Evolutionary conservation across 805 yeast genomes (phyloP).

Genomic region (Spathaspora sp.): DNA sequence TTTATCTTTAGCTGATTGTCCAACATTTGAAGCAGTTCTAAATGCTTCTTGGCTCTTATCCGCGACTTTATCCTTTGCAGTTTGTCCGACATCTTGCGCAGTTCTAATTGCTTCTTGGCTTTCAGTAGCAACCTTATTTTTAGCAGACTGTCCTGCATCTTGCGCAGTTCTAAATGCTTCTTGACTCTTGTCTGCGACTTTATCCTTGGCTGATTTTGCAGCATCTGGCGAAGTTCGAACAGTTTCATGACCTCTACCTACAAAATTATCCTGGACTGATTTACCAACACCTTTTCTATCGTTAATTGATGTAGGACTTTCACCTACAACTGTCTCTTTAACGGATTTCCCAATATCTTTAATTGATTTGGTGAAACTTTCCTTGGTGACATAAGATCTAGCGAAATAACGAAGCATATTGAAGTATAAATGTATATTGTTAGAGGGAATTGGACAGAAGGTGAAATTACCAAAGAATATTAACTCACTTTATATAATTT

Average conservation of each 20-base stretch:
- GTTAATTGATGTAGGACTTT: background rate
- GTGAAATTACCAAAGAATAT: background rate
- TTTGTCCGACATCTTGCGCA: background rate
- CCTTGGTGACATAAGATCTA: background rate
- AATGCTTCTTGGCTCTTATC: too few species aligned
- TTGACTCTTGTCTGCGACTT: slow-evolving; percentile 34
- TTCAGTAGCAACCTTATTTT: too few species aligned
- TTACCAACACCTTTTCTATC: background rate
- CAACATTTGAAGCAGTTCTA: background rate
- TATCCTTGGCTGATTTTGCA: slow-evolving; percentile 36
- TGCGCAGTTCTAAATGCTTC: slow-evolving; percentile 5
- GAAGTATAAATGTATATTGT: background rate
- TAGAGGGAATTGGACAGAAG: background rate
- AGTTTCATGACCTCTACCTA: background rate
- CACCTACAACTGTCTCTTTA: slow-evolving; percentile 2
- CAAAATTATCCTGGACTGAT: background rate
- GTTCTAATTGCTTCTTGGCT: slow-evolving; percentile 3
- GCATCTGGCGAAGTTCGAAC: background rate
- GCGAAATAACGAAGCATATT: background rate
- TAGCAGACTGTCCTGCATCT: too few species aligned
- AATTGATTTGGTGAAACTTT: background rate
- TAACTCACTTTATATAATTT: background rate
- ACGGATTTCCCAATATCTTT: background rate
- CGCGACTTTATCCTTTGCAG: slow-evolving; percentile 1
- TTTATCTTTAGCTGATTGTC: slow-evolving; percentile 38